Base-by-base conservation (phyloP, 768 basidiomycete genomes). In the Boletales sp. region DNA sequence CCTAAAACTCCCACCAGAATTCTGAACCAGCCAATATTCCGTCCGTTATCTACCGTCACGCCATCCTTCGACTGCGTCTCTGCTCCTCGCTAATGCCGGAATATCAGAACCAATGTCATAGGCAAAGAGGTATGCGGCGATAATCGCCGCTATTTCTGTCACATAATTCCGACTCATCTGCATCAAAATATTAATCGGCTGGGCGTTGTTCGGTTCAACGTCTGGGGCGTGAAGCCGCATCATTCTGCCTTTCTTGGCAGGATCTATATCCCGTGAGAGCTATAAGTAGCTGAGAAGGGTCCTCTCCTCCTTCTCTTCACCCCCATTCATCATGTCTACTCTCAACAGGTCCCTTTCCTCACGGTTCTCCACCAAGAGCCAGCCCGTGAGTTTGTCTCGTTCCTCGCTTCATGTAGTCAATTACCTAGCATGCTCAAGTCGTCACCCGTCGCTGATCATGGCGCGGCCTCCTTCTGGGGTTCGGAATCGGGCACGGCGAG, bases 301-400 rank as follows among this genome's bases (percentile, higher is more conserved):
- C 0, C 40, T 5, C 19, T 1, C 5, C 27, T 21, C 15, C 49
- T 45, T 50, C 44, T 44, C n/a, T 51, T 35, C 43, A 19, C 24
- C 47, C 47, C 32, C 51, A 32, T 32, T 45, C 47, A 45, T 31
- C 44, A 68, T 68, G 66, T 62, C 66, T 32, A n/a, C 55, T 15
- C 54, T 68, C 48, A 64, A 37, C 49, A 57, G 68, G 54, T 40
- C 66, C 19, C 45, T 68, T 43, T 68, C 68, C 0, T 57, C 62
- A 4, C 66, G 66, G 14, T 66, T 68, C 46, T 62, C 66, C 8
- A 42, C 53, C 35, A 69, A 47, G 53, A 58, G 55, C 39, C 61
- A 65, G 27, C 37, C 57, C 6, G 68, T 69, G 40, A 49, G 68
- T 49, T 7, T 8, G 1, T 15, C 45, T 29, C 40, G 2, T n/a